A percentile compares a stretch with the other conserved stretches of the same genome.
Evolutionary conservation across 805 yeast species (phyloP).

Genomic region (Lachancea sp.): DNA sequence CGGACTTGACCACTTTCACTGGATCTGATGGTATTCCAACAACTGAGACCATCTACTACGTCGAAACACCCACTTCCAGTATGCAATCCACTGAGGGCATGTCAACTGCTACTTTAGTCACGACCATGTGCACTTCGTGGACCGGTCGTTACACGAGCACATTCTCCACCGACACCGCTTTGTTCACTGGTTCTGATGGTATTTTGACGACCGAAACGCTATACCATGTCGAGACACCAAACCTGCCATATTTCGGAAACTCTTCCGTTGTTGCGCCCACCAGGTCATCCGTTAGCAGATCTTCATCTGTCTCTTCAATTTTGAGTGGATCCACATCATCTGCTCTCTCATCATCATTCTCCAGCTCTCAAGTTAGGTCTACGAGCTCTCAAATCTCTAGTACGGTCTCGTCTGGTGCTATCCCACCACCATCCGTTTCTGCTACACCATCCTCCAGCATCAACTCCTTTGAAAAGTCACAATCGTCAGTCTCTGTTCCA

Average conservation of each 20-base stretch:
- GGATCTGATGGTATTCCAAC: constrained; percentile 5
- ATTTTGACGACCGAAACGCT: constrained; percentile 1
- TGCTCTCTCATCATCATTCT: neutral
- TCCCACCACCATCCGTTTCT: no score
- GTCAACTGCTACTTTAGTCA: neutral
- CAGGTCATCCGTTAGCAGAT: neutral
- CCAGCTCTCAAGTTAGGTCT: no score
- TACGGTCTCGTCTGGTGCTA: no score
- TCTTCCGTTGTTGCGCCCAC: neutral
- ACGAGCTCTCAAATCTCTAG: no score
- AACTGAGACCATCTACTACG: neutral
- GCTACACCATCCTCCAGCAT: no score
- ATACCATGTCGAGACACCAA: constrained; percentile 7
- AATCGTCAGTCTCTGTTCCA: no score
- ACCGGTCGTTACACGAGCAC: constrained; percentile 5
- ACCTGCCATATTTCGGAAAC: neutral
- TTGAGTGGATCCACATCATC: neutral
- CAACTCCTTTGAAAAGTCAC: no score
- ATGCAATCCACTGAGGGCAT: neutral
- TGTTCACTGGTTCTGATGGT: neutral
- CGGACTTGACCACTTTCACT: neutral
- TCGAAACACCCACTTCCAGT: constrained; percentile 4
- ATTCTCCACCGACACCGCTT: neutral
- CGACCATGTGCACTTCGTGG: neutral
- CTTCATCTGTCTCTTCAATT: neutral